A percentile compares a stretch with the other conserved stretches of the same genome.
Evolutionary conservation across 2,329 filamentous ascomycete genomes (phyloP).

Genomic region (Dactylellina sp.): DNA sequence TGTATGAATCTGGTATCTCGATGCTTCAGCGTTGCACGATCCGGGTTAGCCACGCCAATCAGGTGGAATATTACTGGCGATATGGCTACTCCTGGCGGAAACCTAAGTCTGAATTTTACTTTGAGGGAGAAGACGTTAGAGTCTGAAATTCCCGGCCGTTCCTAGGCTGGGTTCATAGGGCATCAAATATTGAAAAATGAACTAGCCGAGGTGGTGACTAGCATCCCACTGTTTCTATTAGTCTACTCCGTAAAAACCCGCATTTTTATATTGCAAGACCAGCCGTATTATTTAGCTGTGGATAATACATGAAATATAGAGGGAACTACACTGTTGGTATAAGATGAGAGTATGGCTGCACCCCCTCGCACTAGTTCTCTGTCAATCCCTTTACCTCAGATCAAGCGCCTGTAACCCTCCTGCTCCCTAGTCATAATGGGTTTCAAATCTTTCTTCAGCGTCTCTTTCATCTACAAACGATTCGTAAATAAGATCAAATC

Average conservation of each 20-base stretch:
- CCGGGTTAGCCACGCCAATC: not conserved
- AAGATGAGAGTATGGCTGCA: not conserved
- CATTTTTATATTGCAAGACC: not conserved
- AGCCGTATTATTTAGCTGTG: not conserved
- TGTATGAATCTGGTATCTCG: not conserved
- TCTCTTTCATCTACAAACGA: conserved; percentile 37
- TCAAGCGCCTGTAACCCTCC: no score
- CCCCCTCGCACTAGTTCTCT: not conserved
- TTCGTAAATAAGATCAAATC: conserved; percentile 35
- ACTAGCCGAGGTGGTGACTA: conserved; percentile 18
- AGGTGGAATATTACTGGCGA: not conserved
- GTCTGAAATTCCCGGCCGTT: no score
- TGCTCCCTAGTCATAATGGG: conserved; percentile 9
- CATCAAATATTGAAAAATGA: not conserved
- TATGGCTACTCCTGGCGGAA: not conserved
- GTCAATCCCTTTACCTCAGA: not conserved
- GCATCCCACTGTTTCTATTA: conserved; percentile 7
- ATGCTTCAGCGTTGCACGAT: not conserved
- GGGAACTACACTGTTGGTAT: not conserved
- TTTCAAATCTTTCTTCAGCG: conserved; percentile 29
- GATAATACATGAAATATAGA: not conserved
- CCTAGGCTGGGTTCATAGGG: no score
- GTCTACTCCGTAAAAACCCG: not conserved
- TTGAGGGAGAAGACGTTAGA: no score
- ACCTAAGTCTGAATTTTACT: no score